Conservation (phyloP, 306 rosid species). For the Adenanthera pavonina region DNA sequence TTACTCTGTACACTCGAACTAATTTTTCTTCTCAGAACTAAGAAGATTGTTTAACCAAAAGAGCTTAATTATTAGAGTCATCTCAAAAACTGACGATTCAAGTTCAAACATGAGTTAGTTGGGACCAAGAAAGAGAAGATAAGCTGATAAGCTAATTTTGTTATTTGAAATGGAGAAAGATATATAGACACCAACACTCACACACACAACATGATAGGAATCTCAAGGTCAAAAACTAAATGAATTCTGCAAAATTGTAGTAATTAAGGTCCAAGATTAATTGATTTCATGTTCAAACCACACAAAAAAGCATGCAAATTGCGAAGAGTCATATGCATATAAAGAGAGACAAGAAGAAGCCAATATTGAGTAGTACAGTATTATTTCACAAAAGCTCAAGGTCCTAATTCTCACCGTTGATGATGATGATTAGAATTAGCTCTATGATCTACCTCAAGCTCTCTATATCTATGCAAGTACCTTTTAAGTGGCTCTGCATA, state of each 20-base stretch:
- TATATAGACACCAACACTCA: too few relatives aligned
- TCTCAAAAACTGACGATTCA: neutral
- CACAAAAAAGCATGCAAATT: neutral
- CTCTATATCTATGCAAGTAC: constrained; percentile 57
- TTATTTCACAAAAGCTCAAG: neutral
- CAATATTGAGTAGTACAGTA: neutral
- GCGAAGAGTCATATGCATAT: constrained; percentile 34
- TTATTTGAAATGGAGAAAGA: too few relatives aligned
- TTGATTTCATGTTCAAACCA: neutral
- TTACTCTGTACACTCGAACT: neutral
- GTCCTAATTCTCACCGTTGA: neutral
- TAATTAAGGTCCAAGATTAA: neutral
- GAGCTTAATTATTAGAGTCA: neutral
- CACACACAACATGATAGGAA: neutral
- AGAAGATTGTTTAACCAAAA: neutral
- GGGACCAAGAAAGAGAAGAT: too few relatives aligned
- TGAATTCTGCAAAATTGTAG: too few relatives aligned
- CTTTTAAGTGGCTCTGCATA: constrained; percentile 60
- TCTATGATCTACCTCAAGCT: constrained; percentile 55
- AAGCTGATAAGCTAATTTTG: too few relatives aligned
- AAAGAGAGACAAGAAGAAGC: neutral
- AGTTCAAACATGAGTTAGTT: neutral
- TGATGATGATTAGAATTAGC: neutral
- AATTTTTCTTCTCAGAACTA: neutral
- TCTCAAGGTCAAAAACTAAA: neutral